Percentiles rank a stretch among this genome's conserved stretches.
Conservation (phyloP, 2,329 filamentous ascomycete genomes). For the Escovopsis sp. region DNA sequence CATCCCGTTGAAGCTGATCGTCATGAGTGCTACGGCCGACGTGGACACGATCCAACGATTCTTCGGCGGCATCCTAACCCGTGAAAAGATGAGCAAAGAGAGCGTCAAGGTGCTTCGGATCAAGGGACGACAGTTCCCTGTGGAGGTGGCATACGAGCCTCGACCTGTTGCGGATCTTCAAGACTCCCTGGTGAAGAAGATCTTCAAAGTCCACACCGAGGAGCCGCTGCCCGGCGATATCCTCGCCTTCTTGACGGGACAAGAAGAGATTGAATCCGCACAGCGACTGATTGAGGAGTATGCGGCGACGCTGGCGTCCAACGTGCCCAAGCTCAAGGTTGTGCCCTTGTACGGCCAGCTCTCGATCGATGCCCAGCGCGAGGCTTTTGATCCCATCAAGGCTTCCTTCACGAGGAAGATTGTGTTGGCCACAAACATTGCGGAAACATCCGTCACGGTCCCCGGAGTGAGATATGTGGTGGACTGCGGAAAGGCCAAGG, state of each 20-base stretch:
- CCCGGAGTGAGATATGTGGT: constrained; percentile 84
- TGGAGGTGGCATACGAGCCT: constrained; percentile 61
- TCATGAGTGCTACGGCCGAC: constrained; percentile 96
- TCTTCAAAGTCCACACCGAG: constrained; percentile 75
- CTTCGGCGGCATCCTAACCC: constrained; percentile 34
- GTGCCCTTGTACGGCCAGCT: constrained; percentile 83
- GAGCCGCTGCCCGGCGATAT: constrained; percentile 91
- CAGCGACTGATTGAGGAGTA: constrained; percentile 73
- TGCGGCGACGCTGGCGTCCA: constrained; percentile 53
- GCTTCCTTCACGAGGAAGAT: constrained; percentile 69
- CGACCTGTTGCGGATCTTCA: constrained; percentile 68
- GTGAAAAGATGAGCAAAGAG: no score
- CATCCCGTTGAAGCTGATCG: constrained; percentile 67
- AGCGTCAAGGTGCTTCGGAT: constrained; percentile 43
- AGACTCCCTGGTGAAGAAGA: constrained; percentile 63
- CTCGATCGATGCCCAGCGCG: constrained; percentile 71
- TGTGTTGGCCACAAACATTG: constrained; percentile 89
- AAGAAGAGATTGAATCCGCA: constrained; percentile 78
- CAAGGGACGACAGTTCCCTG: constrained; percentile 75
- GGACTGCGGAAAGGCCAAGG: constrained; percentile 85
- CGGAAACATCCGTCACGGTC: constrained; percentile 95
- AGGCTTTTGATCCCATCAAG: constrained; percentile 64
- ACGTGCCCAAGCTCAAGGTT: constrained; percentile 57
- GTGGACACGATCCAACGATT: constrained; percentile 65
- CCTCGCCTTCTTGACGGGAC: constrained; percentile 79